These are phyloP conservation scores for Lachancea sp. DNA, from an alignment of 805 yeast genomes.

Conservation along the genomic window DNA sequence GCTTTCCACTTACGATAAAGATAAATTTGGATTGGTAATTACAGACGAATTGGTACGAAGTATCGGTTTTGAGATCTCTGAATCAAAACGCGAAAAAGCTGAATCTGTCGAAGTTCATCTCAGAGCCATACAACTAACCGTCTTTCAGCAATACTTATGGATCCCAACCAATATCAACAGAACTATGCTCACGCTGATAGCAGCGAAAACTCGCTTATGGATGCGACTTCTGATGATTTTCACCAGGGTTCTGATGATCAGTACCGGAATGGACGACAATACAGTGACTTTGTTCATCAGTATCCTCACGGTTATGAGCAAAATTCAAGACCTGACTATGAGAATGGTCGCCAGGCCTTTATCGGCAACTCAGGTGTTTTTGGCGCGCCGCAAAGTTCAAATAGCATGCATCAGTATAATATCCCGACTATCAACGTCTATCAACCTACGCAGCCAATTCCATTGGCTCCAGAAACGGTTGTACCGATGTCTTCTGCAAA, in stretches of 20 bases:
- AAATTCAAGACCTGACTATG: neutral
- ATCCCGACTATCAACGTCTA: slow-evolving; percentile 26
- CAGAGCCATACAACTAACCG: neutral
- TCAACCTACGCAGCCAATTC: slow-evolving; percentile 19
- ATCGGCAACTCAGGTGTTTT: neutral
- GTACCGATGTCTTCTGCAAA: slow-evolving; percentile 10
- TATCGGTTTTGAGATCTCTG: slow-evolving; percentile 1
- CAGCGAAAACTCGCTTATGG: slow-evolving; percentile 2
- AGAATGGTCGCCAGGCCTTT: neutral
- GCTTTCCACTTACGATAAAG: neutral
- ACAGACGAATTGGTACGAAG: neutral
- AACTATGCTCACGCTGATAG: neutral
- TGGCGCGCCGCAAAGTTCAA: neutral
- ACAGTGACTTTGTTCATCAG: slow-evolving; percentile 19
- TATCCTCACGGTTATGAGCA: slow-evolving; percentile 9
- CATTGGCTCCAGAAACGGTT: slow-evolving; percentile 7
- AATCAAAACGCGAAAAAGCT: slow-evolving; percentile 2
- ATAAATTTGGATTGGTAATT: slow-evolving; percentile 1
- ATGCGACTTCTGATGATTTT: neutral
- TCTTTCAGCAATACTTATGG: neutral
- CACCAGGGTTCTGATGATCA: neutral
- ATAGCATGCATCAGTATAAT: slow-evolving; percentile 7
- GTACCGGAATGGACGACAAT: slow-evolving; percentile 9
- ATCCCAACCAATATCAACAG: neutral
- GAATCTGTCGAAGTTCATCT: neutral